phyloP scores from a whole-genome alignment of 371 early-diverging fungal genomes.

The Apophysomyces elegans region DNA sequence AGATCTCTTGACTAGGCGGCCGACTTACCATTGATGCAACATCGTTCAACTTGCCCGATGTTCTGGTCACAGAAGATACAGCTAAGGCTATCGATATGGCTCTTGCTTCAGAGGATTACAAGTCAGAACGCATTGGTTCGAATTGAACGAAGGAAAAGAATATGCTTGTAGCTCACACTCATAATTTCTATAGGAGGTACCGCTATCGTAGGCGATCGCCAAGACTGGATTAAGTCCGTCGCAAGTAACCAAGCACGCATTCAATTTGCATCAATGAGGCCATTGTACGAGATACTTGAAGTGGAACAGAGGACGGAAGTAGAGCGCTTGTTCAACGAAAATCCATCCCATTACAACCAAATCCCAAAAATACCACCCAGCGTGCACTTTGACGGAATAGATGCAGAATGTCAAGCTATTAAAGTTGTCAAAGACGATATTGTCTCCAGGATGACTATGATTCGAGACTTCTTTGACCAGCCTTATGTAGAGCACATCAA shows the following conservation, averaged over 20 bases:
- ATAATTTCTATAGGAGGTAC: no score
- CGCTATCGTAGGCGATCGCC: rapidly evolving
- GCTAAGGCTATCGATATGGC: no score
- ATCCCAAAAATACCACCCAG: not conserved
- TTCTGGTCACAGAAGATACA: rapidly evolving
- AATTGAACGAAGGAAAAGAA: no score
- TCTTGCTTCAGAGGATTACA: no score
- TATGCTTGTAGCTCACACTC: no score
- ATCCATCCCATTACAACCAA: not conserved
- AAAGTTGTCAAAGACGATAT: not conserved
- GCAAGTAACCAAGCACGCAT: not conserved
- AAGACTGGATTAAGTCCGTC: not conserved
- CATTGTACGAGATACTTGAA: not conserved
- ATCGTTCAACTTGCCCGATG: no score
- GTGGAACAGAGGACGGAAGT: not conserved
- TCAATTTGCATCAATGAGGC: not conserved
- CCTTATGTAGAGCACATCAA: not conserved
- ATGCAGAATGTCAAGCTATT: not conserved
- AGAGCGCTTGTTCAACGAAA: not conserved
- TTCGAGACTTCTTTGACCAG: not conserved
- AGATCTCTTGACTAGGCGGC: no score
- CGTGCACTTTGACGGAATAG: not conserved
- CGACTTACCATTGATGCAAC: no score
- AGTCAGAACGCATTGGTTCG: no score
- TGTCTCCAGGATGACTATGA: not conserved